Conservation (phyloP, 108 stramenopile genomes). For the Skeletonema grethae region DNA sequence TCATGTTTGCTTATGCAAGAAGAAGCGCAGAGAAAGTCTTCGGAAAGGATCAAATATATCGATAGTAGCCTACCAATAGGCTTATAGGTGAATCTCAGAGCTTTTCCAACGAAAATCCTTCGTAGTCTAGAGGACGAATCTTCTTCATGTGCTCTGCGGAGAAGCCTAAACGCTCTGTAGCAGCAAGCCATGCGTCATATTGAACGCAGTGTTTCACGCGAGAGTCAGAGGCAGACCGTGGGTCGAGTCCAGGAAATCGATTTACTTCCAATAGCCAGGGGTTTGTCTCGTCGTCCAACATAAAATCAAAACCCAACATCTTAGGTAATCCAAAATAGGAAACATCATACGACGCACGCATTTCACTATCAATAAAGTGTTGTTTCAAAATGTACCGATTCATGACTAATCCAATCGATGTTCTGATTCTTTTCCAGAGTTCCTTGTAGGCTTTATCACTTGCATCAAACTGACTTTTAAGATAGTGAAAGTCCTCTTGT, state of each 20-base stretch:
- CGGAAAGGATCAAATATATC: slow-evolving; percentile 36
- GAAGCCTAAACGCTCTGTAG: slow-evolving; percentile 20
- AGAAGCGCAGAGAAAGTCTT: slow-evolving; percentile 43
- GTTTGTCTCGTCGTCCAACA: slow-evolving; percentile 47
- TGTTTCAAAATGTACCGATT: slow-evolving; percentile 14
- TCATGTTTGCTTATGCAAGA: slow-evolving; percentile 52
- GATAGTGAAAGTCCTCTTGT: slow-evolving; percentile 55
- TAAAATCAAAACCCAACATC: slow-evolving; percentile 78
- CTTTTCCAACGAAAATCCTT: slow-evolving; percentile 20
- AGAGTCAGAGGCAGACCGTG: slow-evolving; percentile 26
- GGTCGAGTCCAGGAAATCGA: slow-evolving; percentile 66
- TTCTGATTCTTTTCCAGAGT: slow-evolving; percentile 23
- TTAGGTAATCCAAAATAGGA: slow-evolving; percentile 55
- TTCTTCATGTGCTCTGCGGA: background rate
- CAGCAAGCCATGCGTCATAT: slow-evolving; percentile 39
- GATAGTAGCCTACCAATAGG: slow-evolving; percentile 8
- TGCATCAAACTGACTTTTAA: slow-evolving; percentile 37
- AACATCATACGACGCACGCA: no score
- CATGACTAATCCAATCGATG: slow-evolving; percentile 29
- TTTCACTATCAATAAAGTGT: background rate
- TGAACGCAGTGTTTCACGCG: slow-evolving; percentile 27
- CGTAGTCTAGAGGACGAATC: slow-evolving; percentile 6
- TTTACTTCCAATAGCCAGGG: slow-evolving; percentile 81
- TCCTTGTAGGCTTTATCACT: slow-evolving; percentile 18
- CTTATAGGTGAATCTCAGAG: background rate